Evolutionary conservation across 495 filamentous ascomycete genomes (phyloP).

Genomic region (Neurospora terricola): DNA sequence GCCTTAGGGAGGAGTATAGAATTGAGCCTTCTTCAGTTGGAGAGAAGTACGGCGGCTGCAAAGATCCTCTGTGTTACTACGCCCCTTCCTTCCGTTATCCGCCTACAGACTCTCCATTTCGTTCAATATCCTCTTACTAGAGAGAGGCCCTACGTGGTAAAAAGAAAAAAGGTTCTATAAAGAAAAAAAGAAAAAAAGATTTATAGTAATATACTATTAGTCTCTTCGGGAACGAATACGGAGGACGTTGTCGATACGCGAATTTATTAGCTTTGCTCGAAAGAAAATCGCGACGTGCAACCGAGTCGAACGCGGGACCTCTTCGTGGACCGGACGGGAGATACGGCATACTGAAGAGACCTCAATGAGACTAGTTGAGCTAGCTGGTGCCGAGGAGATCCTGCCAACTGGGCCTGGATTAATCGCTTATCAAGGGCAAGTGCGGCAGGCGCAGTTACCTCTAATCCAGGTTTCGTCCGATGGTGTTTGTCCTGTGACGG

Average conservation of each 20-base stretch:
- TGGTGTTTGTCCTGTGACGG: not conserved
- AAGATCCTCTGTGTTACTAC: slow-evolving; percentile 62
- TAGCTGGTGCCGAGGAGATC: not conserved
- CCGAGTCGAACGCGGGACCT: not conserved
- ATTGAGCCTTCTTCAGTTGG: not conserved
- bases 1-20: not conserved
- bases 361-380: not conserved
- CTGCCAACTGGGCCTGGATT: not conserved
- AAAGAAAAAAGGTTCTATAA: not conserved
- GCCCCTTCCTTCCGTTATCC: slow-evolving; percentile 64
- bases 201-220: not conserved
- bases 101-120: slow-evolving; percentile 94
- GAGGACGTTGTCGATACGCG: not conserved
- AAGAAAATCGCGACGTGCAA: not conserved
- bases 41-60: not conserved
- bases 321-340: not conserved
- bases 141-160: not conserved
- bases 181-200: not conserved
- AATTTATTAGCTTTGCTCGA: not conserved
- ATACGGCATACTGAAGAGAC: not conserved
- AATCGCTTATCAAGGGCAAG: not conserved
- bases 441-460: not conserved
- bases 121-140: slow-evolving; percentile 73
- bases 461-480: not conserved
- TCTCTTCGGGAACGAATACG: not conserved